These are phyloP conservation scores for Dendrobium chrysotoxum DNA, from an alignment of 106 monocot genomes.

Conservation along the genomic window DNA sequence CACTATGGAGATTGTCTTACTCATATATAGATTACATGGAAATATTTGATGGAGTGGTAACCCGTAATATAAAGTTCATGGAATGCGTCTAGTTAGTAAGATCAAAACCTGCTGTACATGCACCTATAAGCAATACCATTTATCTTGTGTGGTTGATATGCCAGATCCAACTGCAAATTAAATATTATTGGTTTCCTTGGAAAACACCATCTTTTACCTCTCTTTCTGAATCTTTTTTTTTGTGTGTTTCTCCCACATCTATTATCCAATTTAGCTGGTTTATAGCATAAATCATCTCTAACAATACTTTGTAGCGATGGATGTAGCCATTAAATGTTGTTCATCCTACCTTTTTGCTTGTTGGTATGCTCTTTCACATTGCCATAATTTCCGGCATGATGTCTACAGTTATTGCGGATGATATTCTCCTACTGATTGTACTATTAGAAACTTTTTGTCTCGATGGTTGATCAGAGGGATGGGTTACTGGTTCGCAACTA, in stretches of 20 bases:
- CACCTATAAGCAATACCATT: background rate
- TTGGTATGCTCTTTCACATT: background rate
- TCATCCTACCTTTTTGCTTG: too few species aligned
- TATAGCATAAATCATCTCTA: background rate
- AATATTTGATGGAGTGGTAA: background rate
- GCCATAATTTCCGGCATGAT: background rate
- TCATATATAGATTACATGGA: background rate
- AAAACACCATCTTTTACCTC: background rate
- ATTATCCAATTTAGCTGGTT: background rate
- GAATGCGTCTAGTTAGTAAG: background rate
- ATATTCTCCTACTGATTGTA: background rate
- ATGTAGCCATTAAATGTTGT: background rate
- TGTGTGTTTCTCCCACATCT: background rate
- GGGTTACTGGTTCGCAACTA: background rate
- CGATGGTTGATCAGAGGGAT: background rate
- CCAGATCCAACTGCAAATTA: background rate
- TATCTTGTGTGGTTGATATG: background rate
- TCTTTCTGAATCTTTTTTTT: background rate
- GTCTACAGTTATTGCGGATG: background rate
- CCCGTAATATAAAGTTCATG: background rate
- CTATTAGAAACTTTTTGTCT: background rate
- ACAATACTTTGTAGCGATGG: background rate
- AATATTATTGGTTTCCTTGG: background rate
- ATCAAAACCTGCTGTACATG: background rate
- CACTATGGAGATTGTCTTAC: background rate